Base-by-base conservation (phyloP, 805 yeast genomes). In the Ascoidea asiatica region DNA sequence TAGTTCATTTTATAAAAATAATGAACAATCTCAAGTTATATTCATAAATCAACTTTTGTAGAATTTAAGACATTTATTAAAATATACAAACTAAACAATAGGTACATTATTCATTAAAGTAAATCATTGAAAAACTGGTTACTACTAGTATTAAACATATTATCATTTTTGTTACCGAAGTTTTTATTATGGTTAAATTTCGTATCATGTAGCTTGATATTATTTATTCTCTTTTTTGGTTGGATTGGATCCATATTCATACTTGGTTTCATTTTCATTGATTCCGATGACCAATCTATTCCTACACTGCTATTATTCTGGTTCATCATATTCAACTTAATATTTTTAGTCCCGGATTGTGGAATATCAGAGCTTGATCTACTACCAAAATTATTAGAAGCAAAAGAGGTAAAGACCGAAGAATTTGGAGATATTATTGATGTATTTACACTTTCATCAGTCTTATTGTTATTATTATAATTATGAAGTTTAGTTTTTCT, bases 241-340 rank as follows among this genome's bases (percentile, higher is more conserved):
- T 55, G 69, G 23, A 52, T 49, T n/a, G 66, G 47, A 5, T 64
- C 51, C 29, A 60, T 56, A 1, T 67, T 64, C 44, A 67, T 67
- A 5, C 73, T 72, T 1, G 72, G 73, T 18, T 21, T 18, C 5
- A 18, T 8, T 20, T 23, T 40, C 6, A 13, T 15, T 15, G 21
- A 7, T 5, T 15, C 41, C 5, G 19, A 5, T 21, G 42, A 19
- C 13, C 33, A 40, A 15, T 20, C 19, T 20, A 18, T 7, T 18
- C 5, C 41, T 11, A 2, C 35, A 29, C 15, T 29, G 4, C 35
- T 29, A 29, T 15, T 8, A 29, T 29, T 29, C 15, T 29, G 35
- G 15, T 29, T 29, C 4, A 3, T 2, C 15, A 3, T 29, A 29
- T 29, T 29, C n/a, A n/a, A 23, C 43, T 21, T 3, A 11, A 19